Evolutionary conservation across 2,329 filamentous ascomycete genomes (phyloP).

Genomic region (Exophiala viscosa): DNA sequence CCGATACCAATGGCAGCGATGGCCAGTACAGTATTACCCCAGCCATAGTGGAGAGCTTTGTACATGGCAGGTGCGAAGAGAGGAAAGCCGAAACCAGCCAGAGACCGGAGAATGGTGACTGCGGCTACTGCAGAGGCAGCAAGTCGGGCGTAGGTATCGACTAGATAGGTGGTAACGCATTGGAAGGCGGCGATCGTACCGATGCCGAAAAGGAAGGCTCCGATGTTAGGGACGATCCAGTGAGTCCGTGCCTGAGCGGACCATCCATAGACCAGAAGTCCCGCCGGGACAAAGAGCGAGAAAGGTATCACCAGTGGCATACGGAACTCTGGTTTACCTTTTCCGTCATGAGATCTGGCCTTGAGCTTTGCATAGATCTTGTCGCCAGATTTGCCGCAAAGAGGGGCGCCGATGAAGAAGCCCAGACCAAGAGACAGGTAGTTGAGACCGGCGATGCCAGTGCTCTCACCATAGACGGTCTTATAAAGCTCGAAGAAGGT

Average conservation of each 20-base stretch:
- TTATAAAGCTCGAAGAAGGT: conserved; percentile 59
- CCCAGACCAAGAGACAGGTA: conserved; percentile 59
- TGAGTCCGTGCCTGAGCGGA: conserved; percentile 41
- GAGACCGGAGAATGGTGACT: conserved; percentile 43
- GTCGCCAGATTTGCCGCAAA: conserved; percentile 46
- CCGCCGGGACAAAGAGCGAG: conserved; percentile 45
- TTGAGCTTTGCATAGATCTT: conserved; percentile 35
- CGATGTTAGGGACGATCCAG: conserved; percentile 48
- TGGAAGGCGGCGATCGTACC: conserved; percentile 33
- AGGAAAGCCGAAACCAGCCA: conserved; percentile 50
- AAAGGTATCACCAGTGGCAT: conserved; percentile 54
- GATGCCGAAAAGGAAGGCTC: conserved; percentile 43
- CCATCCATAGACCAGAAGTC: conserved; percentile 52
- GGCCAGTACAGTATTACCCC: conserved; percentile 46
- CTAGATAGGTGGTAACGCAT: conserved; percentile 35
- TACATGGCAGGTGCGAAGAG: conserved; percentile 47
- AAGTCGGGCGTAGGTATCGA: conserved; percentile 45
- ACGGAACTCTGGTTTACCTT: conserved; percentile 51
- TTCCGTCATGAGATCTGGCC: conserved; percentile 25
- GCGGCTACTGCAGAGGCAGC: conserved; percentile 49
- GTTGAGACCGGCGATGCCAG: conserved; percentile 55
- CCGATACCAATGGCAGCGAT: conserved; percentile 38
- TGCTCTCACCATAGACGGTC: conserved; percentile 47
- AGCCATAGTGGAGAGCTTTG: conserved; percentile 36
- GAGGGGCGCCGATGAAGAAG: conserved; percentile 52